These are phyloP conservation scores for Cunninghamia lanceolata DNA, from an alignment of 75 land plant genomes.

Conservation along the genomic window DNA sequence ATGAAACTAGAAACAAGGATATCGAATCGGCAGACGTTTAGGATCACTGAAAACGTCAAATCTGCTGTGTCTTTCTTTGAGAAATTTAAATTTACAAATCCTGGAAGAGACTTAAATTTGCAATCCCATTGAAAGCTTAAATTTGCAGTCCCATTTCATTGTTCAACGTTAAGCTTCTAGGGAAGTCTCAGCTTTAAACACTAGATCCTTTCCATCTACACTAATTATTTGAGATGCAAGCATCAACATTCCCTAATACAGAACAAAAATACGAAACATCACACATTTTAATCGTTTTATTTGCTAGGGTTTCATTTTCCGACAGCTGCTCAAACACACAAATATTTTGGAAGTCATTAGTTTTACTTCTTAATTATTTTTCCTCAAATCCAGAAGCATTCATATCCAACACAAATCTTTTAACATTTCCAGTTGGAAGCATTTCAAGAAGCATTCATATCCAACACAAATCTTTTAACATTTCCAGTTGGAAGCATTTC, in stretches of 20 bases:
- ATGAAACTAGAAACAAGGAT: too few relatives aligned
- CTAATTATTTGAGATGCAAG: neutral
- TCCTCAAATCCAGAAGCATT: too few relatives aligned
- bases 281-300: neutral
- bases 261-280: neutral
- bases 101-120: neutral
- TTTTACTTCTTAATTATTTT: too few relatives aligned
- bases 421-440: too few relatives aligned
- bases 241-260: neutral
- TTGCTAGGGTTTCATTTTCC: neutral
- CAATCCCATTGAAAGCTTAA: neutral
- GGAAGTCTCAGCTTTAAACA: neutral
- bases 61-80: neutral
- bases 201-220: neutral
- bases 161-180: neutral
- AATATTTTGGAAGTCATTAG: too few relatives aligned
- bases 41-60: neutral
- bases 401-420: too few relatives aligned
- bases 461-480: too few relatives aligned
- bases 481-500: too few relatives aligned
- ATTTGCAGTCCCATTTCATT: neutral
- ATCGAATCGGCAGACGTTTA: too few relatives aligned
- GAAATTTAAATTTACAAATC: neutral
- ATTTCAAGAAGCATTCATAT: too few relatives aligned
- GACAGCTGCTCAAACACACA: neutral